phyloP scores from a whole-genome alignment of 495 filamentous ascomycete species.

The Elaphomyces granulatus region DNA sequence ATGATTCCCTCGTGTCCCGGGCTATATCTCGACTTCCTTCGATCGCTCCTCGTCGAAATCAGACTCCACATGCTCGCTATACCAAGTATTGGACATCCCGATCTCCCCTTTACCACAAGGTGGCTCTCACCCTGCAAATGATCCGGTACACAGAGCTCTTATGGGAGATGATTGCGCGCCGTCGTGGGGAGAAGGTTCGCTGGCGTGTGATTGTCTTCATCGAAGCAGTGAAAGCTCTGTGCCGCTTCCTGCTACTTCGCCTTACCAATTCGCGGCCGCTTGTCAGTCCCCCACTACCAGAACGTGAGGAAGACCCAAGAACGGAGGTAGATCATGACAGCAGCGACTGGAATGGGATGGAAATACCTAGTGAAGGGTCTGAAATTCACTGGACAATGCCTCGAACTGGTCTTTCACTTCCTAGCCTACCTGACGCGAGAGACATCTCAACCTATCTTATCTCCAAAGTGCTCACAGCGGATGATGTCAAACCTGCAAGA shows the following conservation, averaged over 20 bases:
- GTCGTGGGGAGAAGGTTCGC: conserved; percentile 63
- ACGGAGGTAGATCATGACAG: conserved; percentile 39
- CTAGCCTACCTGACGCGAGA: conserved; percentile 58
- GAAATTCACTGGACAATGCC: conserved; percentile 80
- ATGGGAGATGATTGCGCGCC: conserved; percentile 76
- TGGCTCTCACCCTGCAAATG: conserved; percentile 70
- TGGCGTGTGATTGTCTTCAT: conserved; percentile 86
- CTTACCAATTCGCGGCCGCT: conserved; percentile 77
- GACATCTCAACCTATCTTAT: conserved; percentile 79
- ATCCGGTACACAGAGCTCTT: conserved; percentile 86
- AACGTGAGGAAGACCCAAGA: conserved; percentile 58
- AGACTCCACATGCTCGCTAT: conserved; percentile 73
- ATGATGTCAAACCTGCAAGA: conserved; percentile 85
- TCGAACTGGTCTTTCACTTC: conserved; percentile 71
- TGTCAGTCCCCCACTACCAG: conserved; percentile 70
- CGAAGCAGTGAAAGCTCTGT: conserved; percentile 76
- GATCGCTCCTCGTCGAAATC: conserved; percentile 31
- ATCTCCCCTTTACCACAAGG: conserved; percentile 57
- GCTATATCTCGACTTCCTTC: conserved; percentile 38
- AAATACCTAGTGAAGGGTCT: conserved; percentile 31
- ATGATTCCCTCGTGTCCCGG: conserved; percentile 73
- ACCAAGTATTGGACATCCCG: conserved; percentile 75
- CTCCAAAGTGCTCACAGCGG: conserved; percentile 81
- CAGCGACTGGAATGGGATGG: conserved; percentile 32
- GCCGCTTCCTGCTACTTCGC: conserved; percentile 65